Percentiles rank a stretch among this genome's conserved stretches.
Conservation (phyloP, 169 alveolate species). For the Perkinsus olseni region DNA sequence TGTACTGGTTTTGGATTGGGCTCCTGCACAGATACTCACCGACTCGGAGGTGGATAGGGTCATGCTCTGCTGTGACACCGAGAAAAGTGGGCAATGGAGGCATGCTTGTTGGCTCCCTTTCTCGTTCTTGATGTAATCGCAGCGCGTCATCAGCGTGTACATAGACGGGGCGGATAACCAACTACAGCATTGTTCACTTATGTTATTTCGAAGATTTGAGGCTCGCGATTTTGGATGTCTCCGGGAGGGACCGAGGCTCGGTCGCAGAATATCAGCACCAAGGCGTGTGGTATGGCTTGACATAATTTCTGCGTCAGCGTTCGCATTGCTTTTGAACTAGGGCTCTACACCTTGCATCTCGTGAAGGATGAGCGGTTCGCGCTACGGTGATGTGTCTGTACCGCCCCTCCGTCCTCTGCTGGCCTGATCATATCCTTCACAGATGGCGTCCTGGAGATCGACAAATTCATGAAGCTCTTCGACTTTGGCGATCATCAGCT, state of each 20-base stretch:
- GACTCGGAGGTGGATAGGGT: background rate
- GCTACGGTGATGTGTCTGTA: background rate
- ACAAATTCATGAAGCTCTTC: background rate
- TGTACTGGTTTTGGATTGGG: background rate
- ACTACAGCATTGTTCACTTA: no score
- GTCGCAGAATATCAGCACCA: no score
- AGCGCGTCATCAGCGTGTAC: no score
- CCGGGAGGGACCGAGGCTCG: no score
- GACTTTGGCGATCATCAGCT: background rate
- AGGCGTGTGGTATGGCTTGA: no score
- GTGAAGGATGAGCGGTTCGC: no score
- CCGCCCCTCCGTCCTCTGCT: background rate
- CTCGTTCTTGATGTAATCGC: background rate
- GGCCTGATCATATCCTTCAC: background rate
- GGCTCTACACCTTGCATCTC: no score
- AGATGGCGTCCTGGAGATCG: background rate
- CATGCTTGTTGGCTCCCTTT: background rate
- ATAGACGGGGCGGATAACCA: no score
- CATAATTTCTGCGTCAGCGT: no score
- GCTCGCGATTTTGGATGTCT: no score
- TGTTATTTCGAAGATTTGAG: no score
- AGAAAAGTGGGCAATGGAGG: background rate
- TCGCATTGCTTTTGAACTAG: no score
- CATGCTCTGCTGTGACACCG: background rate
- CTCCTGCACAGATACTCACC: background rate